phyloP scores from a whole-genome alignment of 331 rosid species.

The Rosa hybrid region DNA sequence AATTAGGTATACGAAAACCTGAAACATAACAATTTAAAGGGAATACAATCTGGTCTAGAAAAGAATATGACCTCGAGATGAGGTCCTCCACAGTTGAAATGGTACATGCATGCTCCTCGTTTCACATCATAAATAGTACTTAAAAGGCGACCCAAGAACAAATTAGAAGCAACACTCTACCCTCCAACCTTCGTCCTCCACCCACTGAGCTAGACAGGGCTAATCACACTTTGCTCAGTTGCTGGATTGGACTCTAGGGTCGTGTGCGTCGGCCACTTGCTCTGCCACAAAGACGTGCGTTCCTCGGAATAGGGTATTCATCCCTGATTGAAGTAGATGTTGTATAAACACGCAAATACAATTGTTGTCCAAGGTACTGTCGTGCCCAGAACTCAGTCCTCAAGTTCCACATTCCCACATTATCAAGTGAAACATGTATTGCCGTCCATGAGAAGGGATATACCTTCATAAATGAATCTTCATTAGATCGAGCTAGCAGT shows the following conservation, averaged over 20 bases:
- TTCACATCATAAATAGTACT: not conserved
- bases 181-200: conserved; percentile 5
- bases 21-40: conserved; percentile 22
- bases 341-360: conserved; percentile 87
- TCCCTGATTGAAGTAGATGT: conserved; percentile 75
- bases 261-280: conserved; percentile 87
- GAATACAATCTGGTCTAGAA: conserved; percentile 32
- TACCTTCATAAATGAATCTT: conserved; percentile 49
- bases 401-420: conserved; percentile 98
- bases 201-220: conserved; percentile 41
- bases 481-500: not conserved
- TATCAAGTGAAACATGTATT: conserved; percentile 80
- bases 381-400: conserved; percentile 97
- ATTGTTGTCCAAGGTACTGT: conserved; percentile 95
- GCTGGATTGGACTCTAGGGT: conserved; percentile 48
- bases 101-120: conserved; percentile 19
- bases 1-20: conserved; percentile 22
- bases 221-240: conserved; percentile 17
- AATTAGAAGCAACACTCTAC: conserved; percentile 37
- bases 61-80: conserved; percentile 97
- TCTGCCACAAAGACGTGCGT: conserved; percentile 88
- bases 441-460: conserved; percentile 97
- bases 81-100: conserved; percentile 46
- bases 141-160: conserved; percentile 28
- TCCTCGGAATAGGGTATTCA: conserved; percentile 92